Conservation (phyloP, 2,329 filamentous ascomycete species). For the Trichoderma harzianum region DNA sequence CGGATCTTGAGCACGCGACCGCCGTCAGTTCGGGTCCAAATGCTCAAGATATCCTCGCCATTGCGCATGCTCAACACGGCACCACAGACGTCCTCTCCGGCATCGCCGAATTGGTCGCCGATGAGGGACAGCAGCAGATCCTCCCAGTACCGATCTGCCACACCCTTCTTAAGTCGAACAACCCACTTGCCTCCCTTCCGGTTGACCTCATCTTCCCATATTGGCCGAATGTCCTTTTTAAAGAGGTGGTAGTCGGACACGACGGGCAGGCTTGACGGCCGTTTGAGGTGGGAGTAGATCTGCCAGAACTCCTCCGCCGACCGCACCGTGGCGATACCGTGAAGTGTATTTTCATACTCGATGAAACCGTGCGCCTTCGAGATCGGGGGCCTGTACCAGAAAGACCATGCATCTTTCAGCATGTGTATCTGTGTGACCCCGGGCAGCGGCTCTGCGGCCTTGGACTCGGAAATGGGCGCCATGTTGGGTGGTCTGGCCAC, state of each 20-base stretch:
- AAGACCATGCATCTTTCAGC: constrained; percentile 85
- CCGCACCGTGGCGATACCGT: constrained; percentile 75
- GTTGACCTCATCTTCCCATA: constrained; percentile 98
- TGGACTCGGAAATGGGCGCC: constrained; percentile 46
- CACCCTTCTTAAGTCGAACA: constrained; percentile 92
- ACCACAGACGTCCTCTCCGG: constrained; percentile 90
- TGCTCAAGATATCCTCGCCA: constrained; percentile 94
- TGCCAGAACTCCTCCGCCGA: constrained; percentile 89
- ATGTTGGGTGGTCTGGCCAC: constrained; percentile 35
- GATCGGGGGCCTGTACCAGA: constrained; percentile 96
- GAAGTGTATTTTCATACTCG: constrained; percentile 96
- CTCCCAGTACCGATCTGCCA: constrained; percentile 96
- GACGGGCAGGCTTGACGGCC: constrained; percentile 79
- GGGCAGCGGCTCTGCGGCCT: constrained; percentile 30
- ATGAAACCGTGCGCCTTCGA: constrained; percentile 84
- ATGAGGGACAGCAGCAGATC: constrained; percentile 86
- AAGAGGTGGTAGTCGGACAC: constrained; percentile 99
- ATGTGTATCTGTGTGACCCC: constrained; percentile 46
- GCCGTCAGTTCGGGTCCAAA: constrained; percentile 94
- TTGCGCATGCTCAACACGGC: constrained; percentile 91
- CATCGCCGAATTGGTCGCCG: constrained; percentile 91
- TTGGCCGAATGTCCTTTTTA: constrained; percentile 90
- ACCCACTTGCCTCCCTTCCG: constrained; percentile 97
- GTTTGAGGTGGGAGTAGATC: constrained; percentile 84
- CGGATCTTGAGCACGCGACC: constrained; percentile 94